Base-by-base conservation (phyloP, 495 filamentous ascomycete species). In the Penicillium nucicola region DNA sequence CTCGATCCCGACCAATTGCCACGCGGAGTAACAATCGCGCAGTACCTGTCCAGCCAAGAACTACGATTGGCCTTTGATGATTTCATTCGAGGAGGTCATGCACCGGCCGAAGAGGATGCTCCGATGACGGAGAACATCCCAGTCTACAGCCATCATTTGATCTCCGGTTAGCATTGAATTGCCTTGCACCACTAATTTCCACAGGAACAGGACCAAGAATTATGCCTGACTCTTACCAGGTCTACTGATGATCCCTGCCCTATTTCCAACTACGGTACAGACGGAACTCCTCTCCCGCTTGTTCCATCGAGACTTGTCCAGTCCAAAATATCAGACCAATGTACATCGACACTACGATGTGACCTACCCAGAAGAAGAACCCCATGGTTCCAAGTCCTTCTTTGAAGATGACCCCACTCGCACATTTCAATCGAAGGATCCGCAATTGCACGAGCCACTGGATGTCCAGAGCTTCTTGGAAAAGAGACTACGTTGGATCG, bases 401-500 rank as follows among this genome's bases (percentile, higher is more conserved):
- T 82, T 84, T 55, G 64, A 68, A 45, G 59, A 71, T 43, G 65
- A 69, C 45, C 70, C 39, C 14, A 58, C 40, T 23, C 69, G 64
- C 13, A 35, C 56, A 10, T 67, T 84, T n/a, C 46, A 55, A 4
- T 88, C 92, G 2, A 84, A 85, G 44, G 81, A 92, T 62, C 72
- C 84, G 0, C 43, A 56, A 1, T 63, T 84, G 4, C 90, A 96
- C 69, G 85, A 83, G 36, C 77, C 87, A 2, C 68, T 97, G 6
- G 73, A 80, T 12, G 71, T 89, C 40, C 72, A 78, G 30, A 80
- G 78, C 48, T 76, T 87, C 35, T 72, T 96, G 2, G 75, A 84
- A 30, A 85, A 84, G 53, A 92, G 88, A 50, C 80, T 97, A 6
- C 88, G 90, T 38, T 97, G 92, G 93, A 79, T 95, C 12, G 96